Evolutionary conservation across 768 basidiomycete genomes (phyloP), one percentile per base, ranked within the genome.

Genomic region (Calocybe gangraenosa): DNA sequence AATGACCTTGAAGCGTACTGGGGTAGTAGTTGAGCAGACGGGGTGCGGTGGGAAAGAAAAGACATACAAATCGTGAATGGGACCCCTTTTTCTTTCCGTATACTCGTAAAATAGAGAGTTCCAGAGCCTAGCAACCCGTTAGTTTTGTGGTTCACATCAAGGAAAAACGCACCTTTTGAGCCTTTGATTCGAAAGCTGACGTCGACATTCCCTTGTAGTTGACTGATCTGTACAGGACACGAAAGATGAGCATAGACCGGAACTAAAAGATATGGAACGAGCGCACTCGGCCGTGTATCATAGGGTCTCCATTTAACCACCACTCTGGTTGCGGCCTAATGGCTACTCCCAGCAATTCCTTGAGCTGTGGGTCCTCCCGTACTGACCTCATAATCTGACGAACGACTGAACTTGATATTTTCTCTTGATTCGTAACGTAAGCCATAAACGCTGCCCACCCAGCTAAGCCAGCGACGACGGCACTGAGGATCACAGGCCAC

Each of bases 21-120:
- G 10, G 44, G 30, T 15, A 42, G 34, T 23, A 23, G 20, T 22
- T 54, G 20, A 49, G 50, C 8, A 17, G 32, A 18, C 6, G 5
- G 25, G 14, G 14, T 41, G 19, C 3, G 21, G 14, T 25, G 15
- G 31, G 31, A 21, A 23, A 14, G 44, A 40, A 40, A n/a, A 30
- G 30, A 33, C 83, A 50, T 61, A 91, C 86, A 57, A 3, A 83
- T 81, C 25, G 75, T 79, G 59, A 86, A 90, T 1, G 75, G 76
- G 32, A 75, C 65, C 7, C 85, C 87, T 57, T 88, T 90, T 13
- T 74, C 78, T 65, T 79, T 83, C 34, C 88, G 75, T 45, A 91
- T 83, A 59, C 86, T 89, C 2, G 87, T 90, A 60, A 90, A 91
- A 58, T 91, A 90, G 2, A 90, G 61, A 14, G 86, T 91, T 5